phyloP scores from a whole-genome alignment of 148 eudicot genomes.

The Diospyros lotus region DNA sequence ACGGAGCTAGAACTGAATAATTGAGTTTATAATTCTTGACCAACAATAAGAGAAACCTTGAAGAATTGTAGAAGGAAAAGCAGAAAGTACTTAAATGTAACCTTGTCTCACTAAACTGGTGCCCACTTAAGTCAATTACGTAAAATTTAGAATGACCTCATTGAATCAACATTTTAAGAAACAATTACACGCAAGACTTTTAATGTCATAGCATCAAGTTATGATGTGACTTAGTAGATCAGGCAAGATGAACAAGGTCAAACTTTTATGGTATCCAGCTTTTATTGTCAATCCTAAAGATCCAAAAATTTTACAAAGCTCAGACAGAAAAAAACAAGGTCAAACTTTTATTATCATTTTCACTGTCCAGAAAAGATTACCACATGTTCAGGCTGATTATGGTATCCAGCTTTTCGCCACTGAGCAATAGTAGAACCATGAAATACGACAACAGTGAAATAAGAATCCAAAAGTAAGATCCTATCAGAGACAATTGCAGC shows the following conservation, averaged over 20 bases:
- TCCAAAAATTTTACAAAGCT: neutral
- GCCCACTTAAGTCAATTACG: neutral
- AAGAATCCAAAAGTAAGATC: constrained; percentile 83
- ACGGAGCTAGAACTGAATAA: neutral
- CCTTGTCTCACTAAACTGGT: neutral
- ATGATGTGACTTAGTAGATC: no score
- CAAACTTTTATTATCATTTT: constrained; percentile 6
- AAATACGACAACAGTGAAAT: constrained; percentile 85
- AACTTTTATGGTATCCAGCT: no score
- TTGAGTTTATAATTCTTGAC: neutral
- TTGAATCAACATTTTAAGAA: neutral
- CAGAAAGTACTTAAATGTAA: neutral
- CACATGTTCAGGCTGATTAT: constrained; percentile 79
- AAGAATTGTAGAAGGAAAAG: neutral
- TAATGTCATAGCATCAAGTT: neutral
- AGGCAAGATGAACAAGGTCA: no score
- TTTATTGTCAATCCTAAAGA: no score
- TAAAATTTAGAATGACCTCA: neutral
- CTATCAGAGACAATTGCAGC: constrained; percentile 77
- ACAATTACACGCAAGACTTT: neutral
- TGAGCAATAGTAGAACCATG: constrained; percentile 90
- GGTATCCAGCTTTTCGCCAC: constrained; percentile 97
- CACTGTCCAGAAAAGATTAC: constrained; percentile 30
- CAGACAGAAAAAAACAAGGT: neutral
- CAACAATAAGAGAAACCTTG: neutral